Evolutionary conservation across 73 alveolate species (phyloP), one percentile per base, ranked within the genome.

Genomic region (Paramecium sonneborni): DNA sequence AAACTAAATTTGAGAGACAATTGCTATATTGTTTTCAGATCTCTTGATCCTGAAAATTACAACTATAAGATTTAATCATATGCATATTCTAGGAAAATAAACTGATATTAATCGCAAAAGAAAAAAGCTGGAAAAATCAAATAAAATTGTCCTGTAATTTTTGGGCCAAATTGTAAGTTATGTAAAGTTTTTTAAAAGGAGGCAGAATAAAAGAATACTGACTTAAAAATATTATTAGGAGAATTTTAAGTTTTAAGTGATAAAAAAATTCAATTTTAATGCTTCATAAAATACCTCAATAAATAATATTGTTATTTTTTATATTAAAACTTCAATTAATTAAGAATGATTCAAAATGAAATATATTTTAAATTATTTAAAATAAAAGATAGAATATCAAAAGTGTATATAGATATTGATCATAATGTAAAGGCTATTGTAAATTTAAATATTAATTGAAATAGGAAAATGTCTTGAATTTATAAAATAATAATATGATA

Each of bases 1-100:
- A 97, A 74, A 88, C 95, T 38, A 99, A 99, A 0, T 28, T 96
- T 48, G 99, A 99, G 20, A 99, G 99, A n/a, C 35, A 95, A 62
- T 94, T 93, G 18, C 99, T 26, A 97, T 96, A 69, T 76, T 97
- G 21, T 67, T 94, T 6, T 55, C 20, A 28, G 85, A 58, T 46
- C 98, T 99, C 12, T 91, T 86, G 28, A 58, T 76, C 18, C 85
- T 95, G 28, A 95, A 92, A 12, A 96, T 97, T 26, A 93, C 98
- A 1, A 89, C 98, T 8, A 92, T 97, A 30, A 99, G 98, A 15
- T 85, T 72, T 68, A 99, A 97, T 84, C 99, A 97, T 88, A 55
- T 67, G 34, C 97, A 95, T 5, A 79, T 95, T 5, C 92, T 97
- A 28, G 99, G 99, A 4, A 92, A 84, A 21, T 94, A 98, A 10